phyloP scores from a whole-genome alignment of 2,329 filamentous ascomycete genomes.

The Myrmaecium sp. region DNA sequence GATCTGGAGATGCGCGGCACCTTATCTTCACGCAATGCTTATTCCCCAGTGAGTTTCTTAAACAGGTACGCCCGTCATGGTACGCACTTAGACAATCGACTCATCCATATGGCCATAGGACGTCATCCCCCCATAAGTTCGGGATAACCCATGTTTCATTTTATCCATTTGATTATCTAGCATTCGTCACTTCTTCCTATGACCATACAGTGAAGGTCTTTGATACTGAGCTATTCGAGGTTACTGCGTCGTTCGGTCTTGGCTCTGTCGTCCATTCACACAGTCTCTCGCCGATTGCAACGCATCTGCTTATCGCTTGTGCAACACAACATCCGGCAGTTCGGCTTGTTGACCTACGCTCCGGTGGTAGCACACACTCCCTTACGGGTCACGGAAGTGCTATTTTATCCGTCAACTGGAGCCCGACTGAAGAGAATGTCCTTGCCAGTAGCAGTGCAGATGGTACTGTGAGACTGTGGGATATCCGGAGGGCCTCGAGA shows the following conservation, averaged over 20 bases:
- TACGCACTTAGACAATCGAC: slow-evolving; percentile 1
- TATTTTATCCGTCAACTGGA: slow-evolving; percentile 56
- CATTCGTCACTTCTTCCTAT: slow-evolving; percentile 62
- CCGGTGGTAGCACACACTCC: slow-evolving; percentile 47
- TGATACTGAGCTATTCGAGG: slow-evolving; percentile 43
- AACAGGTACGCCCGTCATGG: neutral
- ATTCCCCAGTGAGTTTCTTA: slow-evolving; percentile 3
- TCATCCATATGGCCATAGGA: slow-evolving; percentile 8
- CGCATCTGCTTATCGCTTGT: slow-evolving; percentile 67
- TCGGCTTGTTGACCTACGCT: slow-evolving; percentile 70
- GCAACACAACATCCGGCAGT: slow-evolving; percentile 75
- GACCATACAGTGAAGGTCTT: slow-evolving; percentile 64
- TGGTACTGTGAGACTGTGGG: slow-evolving; percentile 71
- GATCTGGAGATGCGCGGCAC: slow-evolving; percentile 52
- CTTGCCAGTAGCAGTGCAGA: slow-evolving; percentile 75
- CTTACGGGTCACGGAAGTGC: slow-evolving; percentile 31
- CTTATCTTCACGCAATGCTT: slow-evolving; percentile 4
- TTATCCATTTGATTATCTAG: slow-evolving; percentile 60
- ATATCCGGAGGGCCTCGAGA: slow-evolving; percentile 63
- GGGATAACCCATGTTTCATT: slow-evolving; percentile 63
- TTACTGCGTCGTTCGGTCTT: slow-evolving; percentile 52
- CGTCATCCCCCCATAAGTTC: slow-evolving; percentile 39
- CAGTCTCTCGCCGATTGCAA: slow-evolving; percentile 54
- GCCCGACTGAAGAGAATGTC: slow-evolving; percentile 60
- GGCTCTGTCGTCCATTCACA: slow-evolving; percentile 59